phyloP scores from a whole-genome alignment of 352 stramenopile species.

The Globisporangium spinosum region DNA sequence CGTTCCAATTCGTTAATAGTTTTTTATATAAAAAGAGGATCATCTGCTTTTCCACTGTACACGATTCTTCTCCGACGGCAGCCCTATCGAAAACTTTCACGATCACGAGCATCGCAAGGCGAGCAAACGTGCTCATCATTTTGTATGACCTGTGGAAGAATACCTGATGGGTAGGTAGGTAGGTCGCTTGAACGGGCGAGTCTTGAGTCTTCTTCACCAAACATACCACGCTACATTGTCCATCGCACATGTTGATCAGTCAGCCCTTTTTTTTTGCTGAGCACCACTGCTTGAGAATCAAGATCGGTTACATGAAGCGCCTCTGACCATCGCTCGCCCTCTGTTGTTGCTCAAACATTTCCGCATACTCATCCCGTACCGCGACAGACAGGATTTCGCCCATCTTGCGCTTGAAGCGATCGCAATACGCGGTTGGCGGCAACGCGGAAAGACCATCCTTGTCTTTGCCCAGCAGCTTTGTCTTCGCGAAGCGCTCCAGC shows the following conservation, averaged over 20 bases:
- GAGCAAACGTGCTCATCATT: background rate
- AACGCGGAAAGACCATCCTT: slow-evolving; percentile 77
- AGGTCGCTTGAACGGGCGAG: background rate
- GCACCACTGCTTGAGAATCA: background rate
- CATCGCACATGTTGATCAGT: slow-evolving; percentile 1
- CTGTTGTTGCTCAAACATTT: slow-evolving; percentile 31
- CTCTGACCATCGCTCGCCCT: slow-evolving; percentile 29
- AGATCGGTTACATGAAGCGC: slow-evolving; percentile 48
- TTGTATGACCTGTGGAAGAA: background rate
- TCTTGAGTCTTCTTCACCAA: background rate
- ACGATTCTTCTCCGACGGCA: background rate
- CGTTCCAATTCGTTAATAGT: slow-evolving; percentile 11
- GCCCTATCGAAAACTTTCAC: background rate
- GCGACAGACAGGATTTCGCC: slow-evolving; percentile 77
- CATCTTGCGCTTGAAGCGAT: slow-evolving; percentile 88
- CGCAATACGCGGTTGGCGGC: slow-evolving; percentile 77
- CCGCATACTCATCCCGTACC: slow-evolving; percentile 59
- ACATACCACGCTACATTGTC: slow-evolving; percentile 2
- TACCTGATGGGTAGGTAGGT: background rate
- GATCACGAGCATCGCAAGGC: background rate
- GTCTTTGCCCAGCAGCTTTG: slow-evolving; percentile 78
- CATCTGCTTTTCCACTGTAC: slow-evolving; percentile 4
- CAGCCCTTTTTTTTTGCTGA: background rate
- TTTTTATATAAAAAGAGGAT: slow-evolving; percentile 14
- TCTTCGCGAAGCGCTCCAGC: slow-evolving; percentile 86